Evolutionary conservation across 169 alveolate genomes (phyloP).

Genomic region (Eimeria nieschulzi): DNA sequence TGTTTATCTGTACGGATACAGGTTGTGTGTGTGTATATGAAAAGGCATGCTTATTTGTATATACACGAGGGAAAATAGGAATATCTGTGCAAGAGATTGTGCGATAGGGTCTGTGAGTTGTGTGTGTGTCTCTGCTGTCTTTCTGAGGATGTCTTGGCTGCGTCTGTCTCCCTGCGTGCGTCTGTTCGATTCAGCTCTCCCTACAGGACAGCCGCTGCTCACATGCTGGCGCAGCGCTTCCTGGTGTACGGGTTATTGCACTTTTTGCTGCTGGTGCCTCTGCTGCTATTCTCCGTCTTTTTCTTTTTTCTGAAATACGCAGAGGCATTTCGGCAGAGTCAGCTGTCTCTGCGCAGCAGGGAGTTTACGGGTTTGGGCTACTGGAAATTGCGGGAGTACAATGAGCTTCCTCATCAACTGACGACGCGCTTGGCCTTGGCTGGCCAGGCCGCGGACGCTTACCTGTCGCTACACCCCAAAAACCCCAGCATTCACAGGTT

Average conservation of each 20-base stretch:
- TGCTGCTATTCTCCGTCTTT: slow-evolving; percentile 62
- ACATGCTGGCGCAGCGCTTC: slow-evolving; percentile 24
- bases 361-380: slow-evolving; percentile 58
- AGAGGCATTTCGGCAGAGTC: slow-evolving; percentile 45
- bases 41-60: no score
- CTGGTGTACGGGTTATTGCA: background rate
- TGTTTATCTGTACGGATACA: background rate
- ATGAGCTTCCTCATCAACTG: slow-evolving; percentile 77
- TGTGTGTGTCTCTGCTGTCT: no score
- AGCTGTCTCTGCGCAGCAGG: slow-evolving; percentile 1
- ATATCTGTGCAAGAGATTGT: no score
- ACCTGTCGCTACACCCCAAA: background rate
- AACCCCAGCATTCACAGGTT: slow-evolving; percentile 2
- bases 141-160: background rate
- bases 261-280: slow-evolving; percentile 46
- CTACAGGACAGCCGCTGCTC: slow-evolving; percentile 44
- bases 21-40: no score
- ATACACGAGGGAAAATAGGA: no score
- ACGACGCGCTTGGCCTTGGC: background rate
- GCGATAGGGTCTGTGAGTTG: no score
- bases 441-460: slow-evolving; percentile 20
- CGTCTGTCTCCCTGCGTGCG: background rate
- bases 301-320: slow-evolving; percentile 57
- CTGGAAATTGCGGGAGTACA: slow-evolving; percentile 77
- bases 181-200: background rate